Percentiles rank a stretch among this genome's conserved stretches.
Conservation (phyloP, 1,284 basidiomycete genomes). For the Trichosporon sp. region DNA sequence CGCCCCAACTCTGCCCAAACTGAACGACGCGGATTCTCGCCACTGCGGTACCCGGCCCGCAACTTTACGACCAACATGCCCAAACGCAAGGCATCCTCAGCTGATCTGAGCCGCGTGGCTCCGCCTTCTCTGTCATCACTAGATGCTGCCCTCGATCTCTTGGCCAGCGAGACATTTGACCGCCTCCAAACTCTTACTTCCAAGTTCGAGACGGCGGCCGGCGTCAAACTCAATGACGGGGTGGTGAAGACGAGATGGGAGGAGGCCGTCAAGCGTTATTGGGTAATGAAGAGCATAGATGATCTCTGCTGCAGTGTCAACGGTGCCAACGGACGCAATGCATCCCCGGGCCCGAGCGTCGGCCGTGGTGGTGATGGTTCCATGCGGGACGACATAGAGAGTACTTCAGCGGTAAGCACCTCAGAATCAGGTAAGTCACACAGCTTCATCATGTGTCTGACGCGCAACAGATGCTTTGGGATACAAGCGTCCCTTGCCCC, state of each 20-base stretch:
- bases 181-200: slow-evolving; percentile 29
- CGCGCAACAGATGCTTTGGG: neutral
- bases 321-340: neutral
- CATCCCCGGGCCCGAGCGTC: slow-evolving; percentile 2
- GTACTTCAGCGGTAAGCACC: neutral
- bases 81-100: slow-evolving; percentile 22
- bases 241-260: slow-evolving; percentile 40
- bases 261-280: slow-evolving; percentile 43
- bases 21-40: neutral
- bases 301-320: slow-evolving; percentile 31
- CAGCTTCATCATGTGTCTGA: neutral
- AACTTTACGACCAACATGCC: slow-evolving; percentile 12
- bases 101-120: slow-evolving; percentile 6
- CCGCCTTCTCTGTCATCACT: slow-evolving; percentile 30
- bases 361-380: slow-evolving; percentile 13
- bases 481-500: slow-evolving; percentile 23
- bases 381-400: neutral
- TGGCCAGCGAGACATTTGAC: slow-evolving; percentile 42
- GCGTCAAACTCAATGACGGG: slow-evolving; percentile 38
- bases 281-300: slow-evolving; percentile 45
- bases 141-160: slow-evolving; percentile 44
- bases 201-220: slow-evolving; percentile 41
- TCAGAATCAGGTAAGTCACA: neutral
- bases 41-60: neutral
- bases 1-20: neutral